Conservation (phyloP, 495 filamentous ascomycete genomes). For the Penicillium flavigenum region DNA sequence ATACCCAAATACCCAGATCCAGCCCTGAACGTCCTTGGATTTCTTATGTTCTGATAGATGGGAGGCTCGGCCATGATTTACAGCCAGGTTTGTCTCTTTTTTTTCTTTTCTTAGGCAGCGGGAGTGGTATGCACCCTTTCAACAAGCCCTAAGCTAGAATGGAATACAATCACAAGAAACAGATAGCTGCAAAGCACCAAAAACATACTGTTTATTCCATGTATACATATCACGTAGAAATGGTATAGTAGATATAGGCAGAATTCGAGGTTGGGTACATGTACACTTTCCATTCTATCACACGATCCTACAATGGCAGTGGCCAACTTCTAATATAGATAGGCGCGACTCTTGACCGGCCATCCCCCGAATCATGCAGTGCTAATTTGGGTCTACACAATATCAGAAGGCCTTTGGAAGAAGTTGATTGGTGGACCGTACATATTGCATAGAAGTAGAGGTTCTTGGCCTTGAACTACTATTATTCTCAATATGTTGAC, state of each 20-base stretch:
- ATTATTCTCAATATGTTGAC: too few species aligned
- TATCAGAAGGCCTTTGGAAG: too few species aligned
- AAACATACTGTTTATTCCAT: neutral
- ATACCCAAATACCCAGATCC: constrained; percentile 22
- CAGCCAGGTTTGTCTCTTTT: constrained; percentile 6
- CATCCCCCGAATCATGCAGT: too few species aligned
- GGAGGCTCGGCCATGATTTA: constrained; percentile 3
- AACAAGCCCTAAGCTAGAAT: constrained; percentile 14
- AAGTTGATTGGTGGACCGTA: too few species aligned
- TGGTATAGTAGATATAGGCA: neutral
- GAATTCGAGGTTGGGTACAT: neutral
- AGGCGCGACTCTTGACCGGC: too few species aligned
- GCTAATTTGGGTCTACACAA: too few species aligned
- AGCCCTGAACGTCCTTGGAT: neutral
- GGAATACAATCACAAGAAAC: constrained; percentile 10
- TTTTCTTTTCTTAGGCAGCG: neutral
- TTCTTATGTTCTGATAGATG: constrained; percentile 13
- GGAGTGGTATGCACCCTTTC: constrained; percentile 5
- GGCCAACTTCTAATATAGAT: neutral
- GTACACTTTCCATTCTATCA: neutral
- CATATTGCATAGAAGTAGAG: too few species aligned
- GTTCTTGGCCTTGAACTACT: too few species aligned
- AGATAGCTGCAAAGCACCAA: constrained; percentile 12
- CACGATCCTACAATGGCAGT: neutral
- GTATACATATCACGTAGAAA: too few species aligned